A percentile compares a stretch with the other conserved stretches of the same genome.
Evolutionary conservation across 495 filamentous ascomycete genomes (phyloP).

Genomic region (Trichoderma reesei): DNA sequence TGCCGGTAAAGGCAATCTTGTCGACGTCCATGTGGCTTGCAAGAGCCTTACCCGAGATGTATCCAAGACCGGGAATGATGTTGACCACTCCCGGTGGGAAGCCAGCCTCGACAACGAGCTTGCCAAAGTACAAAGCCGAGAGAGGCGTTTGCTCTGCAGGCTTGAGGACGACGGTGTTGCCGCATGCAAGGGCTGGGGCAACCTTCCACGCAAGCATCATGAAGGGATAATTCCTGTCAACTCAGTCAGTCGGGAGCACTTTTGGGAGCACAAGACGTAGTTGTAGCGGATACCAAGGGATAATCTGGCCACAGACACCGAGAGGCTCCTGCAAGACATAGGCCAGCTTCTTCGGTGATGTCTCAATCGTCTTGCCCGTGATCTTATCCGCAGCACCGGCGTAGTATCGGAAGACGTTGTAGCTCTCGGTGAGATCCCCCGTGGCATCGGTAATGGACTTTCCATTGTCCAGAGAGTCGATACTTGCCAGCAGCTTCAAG

Average conservation of each 20-base stretch:
- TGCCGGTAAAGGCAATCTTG: slow-evolving; percentile 98
- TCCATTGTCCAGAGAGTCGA: slow-evolving; percentile 26
- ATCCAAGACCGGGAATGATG: slow-evolving; percentile 44
- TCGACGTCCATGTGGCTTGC: slow-evolving; percentile 33
- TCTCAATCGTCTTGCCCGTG: slow-evolving; percentile 48
- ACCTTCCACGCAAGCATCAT: slow-evolving; percentile 70
- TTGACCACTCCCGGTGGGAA: slow-evolving; percentile 96
- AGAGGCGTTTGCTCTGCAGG: slow-evolving; percentile 95
- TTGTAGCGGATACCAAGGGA: slow-evolving; percentile 60
- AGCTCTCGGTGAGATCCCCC: neutral
- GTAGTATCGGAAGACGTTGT: slow-evolving; percentile 52
- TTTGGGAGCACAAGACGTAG: neutral
- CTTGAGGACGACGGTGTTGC: slow-evolving; percentile 88
- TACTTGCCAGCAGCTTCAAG: slow-evolving; percentile 21
- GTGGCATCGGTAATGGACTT: slow-evolving; percentile 7
- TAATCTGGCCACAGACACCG: slow-evolving; percentile 90
- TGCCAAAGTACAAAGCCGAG: slow-evolving; percentile 69
- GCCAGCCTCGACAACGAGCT: slow-evolving; percentile 82
- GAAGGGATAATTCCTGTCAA: neutral
- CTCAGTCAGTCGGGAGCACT: neutral
- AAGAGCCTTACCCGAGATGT: neutral
- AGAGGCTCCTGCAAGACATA: slow-evolving; percentile 43
- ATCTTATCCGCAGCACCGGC: slow-evolving; percentile 74
- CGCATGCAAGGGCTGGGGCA: slow-evolving; percentile 79
- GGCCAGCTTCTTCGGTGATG: slow-evolving; percentile 37